These are phyloP conservation scores for Aspergillus quadricinctus DNA, from an alignment of 2,329 filamentous ascomycete genomes.

Conservation along the genomic window DNA sequence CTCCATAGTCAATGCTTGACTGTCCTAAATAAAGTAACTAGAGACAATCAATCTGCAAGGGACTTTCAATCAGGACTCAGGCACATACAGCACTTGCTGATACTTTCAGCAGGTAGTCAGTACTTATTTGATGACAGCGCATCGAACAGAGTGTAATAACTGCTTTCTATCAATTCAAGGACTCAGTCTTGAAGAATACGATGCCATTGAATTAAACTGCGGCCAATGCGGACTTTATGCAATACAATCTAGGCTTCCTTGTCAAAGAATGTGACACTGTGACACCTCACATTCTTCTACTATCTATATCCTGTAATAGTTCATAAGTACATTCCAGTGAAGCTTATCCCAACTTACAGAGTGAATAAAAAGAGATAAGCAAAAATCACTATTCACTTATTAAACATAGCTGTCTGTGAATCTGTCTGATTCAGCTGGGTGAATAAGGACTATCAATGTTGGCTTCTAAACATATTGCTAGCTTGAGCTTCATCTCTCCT, in stretches of 20 bases:
- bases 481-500: no score
- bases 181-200: background rate
- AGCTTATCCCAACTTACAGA: background rate
- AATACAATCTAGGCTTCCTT: background rate
- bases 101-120: background rate
- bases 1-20: background rate
- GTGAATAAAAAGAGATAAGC: background rate
- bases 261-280: background rate
- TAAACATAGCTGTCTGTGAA: no score
- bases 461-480: no score
- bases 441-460: no score
- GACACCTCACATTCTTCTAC: background rate
- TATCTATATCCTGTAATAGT: no score
- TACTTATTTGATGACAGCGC: no score
- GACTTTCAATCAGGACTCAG: background rate
- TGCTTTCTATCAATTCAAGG: background rate
- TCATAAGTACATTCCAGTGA: background rate
- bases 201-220: background rate
- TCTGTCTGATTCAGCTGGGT: no score
- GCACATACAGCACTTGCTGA: background rate
- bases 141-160: background rate
- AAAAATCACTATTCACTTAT: no score
- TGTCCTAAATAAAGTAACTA: background rate
- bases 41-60: background rate
- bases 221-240: background rate